Conservation (phyloP, 176 grass and related monocot species). For the Tuctoria greenei region DNA sequence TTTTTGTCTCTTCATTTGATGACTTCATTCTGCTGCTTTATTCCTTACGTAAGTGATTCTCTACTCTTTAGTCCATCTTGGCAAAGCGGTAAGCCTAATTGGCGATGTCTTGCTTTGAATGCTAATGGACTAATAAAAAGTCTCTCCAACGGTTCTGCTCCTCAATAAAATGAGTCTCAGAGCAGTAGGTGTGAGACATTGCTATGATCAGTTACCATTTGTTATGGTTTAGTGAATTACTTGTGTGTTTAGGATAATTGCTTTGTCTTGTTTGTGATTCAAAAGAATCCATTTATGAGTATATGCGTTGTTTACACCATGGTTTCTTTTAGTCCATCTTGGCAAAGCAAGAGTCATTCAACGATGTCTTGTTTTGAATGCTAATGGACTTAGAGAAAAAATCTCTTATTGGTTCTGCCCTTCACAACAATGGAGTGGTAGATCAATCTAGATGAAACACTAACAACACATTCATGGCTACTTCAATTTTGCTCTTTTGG, state of each 20-base stretch:
- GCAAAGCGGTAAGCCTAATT: conserved; percentile 8
- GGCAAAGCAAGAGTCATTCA: conserved; percentile 31
- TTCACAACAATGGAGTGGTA: background rate
- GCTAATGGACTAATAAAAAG: conserved; percentile 48
- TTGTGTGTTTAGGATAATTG: background rate
- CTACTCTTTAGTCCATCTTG: conserved; percentile 31
- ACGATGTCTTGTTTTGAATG: conserved; percentile 45
- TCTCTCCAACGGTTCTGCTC: conserved; percentile 46
- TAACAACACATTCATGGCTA: background rate
- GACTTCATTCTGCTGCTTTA: background rate
- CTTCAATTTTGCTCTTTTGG: background rate
- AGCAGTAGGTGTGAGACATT: conserved; percentile 35
- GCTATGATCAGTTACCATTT: background rate
- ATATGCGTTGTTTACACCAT: background rate
- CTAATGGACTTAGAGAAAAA: conserved; percentile 33
- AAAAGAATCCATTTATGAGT: background rate
- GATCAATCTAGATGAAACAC: conserved; percentile 22
- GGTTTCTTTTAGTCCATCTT: conserved; percentile 39
- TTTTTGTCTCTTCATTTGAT: background rate
- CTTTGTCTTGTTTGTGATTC: background rate
- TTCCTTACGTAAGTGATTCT: background rate
- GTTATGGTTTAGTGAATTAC: background rate
- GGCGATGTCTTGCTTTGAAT: conserved; percentile 53
- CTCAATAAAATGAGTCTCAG: conserved; percentile 32
- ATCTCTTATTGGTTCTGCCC: conserved; percentile 25